Evolutionary conservation across 257 asterid genomes (phyloP), one percentile per base, ranked within the genome.

Genomic region (Fraxinus cuspidata): DNA sequence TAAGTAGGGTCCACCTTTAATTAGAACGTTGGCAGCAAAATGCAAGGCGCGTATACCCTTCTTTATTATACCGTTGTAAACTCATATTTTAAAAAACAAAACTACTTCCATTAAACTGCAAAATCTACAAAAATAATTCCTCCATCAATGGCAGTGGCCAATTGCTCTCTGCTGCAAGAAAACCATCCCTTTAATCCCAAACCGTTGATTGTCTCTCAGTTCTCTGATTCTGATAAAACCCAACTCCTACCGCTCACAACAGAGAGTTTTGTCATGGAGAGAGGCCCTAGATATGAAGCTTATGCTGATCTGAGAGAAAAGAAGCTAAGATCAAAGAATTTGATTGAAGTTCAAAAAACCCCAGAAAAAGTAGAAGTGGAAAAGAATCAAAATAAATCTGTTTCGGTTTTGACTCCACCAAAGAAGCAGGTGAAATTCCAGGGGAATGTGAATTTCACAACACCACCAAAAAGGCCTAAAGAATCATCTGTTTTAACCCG

Each of bases 301-400:
- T 94, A 94, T 74, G 90, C 97, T 60, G 92, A 91, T 81, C 95
- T 94, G 38, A 81, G 98, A 72, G 97, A 90, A 29, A 83, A 85
- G 11, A 90, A 77, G 79, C 85, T 93, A 0, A 58, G 91, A 44
- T 73, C 80, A 86, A 92, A 77, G 71, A 78, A 40, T 49, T 73
- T 70, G 51, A 71, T 44, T 0, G 78, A 64, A 5, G 65, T 56
- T 18, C 64, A 63, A 25, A 77, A 21, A 9, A 77, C 56, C 35
- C 83, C 83, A 1, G 88, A 80, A 9, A 79, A 56, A 11, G 75
- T 66, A 0, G 28, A 56, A 56, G 28, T 7, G 65, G 65, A 56
- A 56, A 56, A 56, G 65, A 56, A 56, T 56, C 3, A 56, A 56
- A 56, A n/a, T 7, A n/a, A 56, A 56, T 56, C 65, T 1, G 65